Base-by-base conservation (phyloP, 441 rosid genomes). In the Brassica hybrid region DNA sequence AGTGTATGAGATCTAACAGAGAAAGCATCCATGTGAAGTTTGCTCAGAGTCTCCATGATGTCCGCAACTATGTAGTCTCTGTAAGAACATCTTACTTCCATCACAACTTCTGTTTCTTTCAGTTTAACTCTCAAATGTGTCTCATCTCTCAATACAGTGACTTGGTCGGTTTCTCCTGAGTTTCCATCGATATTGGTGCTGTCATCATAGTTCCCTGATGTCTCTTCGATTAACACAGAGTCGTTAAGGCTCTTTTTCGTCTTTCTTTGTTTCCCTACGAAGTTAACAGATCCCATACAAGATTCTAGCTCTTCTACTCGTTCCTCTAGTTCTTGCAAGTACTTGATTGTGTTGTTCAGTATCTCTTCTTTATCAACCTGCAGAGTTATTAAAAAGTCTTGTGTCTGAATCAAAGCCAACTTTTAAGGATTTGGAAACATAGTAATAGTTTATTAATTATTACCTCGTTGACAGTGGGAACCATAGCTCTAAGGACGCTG, bases 271-370 rank as follows among this genome's bases (percentile, higher is more conserved):
- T 76, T 86, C 72, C 86, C 81, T 52, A 77, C 85, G 48, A 77
- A 71, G 48, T 86, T 91, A 59, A 80, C 78, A 0, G 87, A 88
- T 36, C 85, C 91, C 86, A 77, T 84, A 82, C 94, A 86, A 36
- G 98, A 90, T 80, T 94, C 91, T 66, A 90, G 76, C 79, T 89
- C 94, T 77, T 91, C 96, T 6, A 92, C 90, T 77, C 90, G 85
- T 58, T 89, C 87, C 76, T 89, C 90, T 8, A 90, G 91, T 76
- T 84, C 86, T 75, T 83, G 82, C 73, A 89, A 72, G 88, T 89
- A 86, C 73, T 76, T 80, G 50, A 88, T 90, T 54, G 91, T 88
- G 80, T 86, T 88, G 59, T 81, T 82, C 32, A 90, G 84, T 80
- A 92, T 79, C 9, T 90, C 84, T 73, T 84, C 86, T 82, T 89